Conservation (phyloP, 768 basidiomycete genomes). For the Amanita thiersii region DNA sequence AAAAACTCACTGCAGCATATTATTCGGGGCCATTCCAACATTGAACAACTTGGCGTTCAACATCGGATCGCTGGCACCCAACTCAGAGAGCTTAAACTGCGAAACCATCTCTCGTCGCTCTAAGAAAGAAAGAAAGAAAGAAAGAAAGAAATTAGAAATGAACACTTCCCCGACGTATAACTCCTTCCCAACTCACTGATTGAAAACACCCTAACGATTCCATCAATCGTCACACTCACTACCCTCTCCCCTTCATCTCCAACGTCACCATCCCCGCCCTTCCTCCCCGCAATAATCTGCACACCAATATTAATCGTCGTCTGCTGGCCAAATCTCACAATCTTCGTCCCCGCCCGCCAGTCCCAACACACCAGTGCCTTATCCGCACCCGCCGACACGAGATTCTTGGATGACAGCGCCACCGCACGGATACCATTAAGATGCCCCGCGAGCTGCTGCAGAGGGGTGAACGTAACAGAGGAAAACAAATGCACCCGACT, state of each 20-base stretch:
- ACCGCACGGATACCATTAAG: conserved; percentile 88
- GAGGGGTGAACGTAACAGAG: conserved; percentile 72
- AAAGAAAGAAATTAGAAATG: not conserved
- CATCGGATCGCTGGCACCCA: conserved; percentile 61
- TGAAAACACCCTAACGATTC: conserved; percentile 84
- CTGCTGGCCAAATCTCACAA: conserved; percentile 87
- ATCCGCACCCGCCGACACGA: conserved; percentile 77
- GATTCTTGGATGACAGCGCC: conserved; percentile 74
- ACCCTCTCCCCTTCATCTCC: conserved; percentile 72
- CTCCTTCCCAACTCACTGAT: conserved; percentile 67
- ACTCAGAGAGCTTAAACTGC: conserved; percentile 79
- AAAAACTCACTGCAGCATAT: conserved; percentile 69
- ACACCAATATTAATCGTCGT: conserved; percentile 90
- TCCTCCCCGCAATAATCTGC: conserved; percentile 58
- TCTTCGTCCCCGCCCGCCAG: conserved; percentile 83
- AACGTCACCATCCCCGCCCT: conserved; percentile 19
- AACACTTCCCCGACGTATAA: too few species aligned
- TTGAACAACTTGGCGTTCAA: conserved; percentile 63
- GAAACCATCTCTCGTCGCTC: conserved; percentile 82
- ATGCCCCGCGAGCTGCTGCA: conserved; percentile 81
- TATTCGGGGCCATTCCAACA: conserved; percentile 75
- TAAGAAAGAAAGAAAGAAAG: conserved; percentile 11
- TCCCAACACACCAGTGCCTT: conserved; percentile 84
- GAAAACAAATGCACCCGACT: conserved; percentile 88
- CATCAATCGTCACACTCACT: conserved; percentile 89